Evolutionary conservation across 331 rosid species (phyloP).

Genomic region (Telfairia occidentalis): DNA sequence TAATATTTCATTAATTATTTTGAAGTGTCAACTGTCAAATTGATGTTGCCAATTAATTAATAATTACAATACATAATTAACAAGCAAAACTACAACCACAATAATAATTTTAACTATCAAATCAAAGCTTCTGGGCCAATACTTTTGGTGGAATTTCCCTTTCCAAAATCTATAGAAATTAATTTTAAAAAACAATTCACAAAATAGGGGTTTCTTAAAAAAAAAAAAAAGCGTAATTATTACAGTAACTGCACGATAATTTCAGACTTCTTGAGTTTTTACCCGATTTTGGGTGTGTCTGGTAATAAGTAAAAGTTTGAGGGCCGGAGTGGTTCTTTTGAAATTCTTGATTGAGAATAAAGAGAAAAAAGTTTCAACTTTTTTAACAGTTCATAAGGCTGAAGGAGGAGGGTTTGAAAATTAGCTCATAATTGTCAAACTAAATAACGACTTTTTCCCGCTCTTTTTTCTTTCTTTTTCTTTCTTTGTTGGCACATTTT

Average conservation of each 20-base stretch:
- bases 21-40: not conserved
- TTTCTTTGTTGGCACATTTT: not conserved
- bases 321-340: not conserved
- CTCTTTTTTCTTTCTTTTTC: not conserved
- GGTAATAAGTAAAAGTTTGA: not conserved
- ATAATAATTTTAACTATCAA: conserved; percentile 2
- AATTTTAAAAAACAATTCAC: not conserved
- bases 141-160: conserved; percentile 1
- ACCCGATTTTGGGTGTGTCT: not conserved
- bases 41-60: not conserved
- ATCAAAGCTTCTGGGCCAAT: not conserved
- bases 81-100: not conserved
- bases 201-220: not conserved
- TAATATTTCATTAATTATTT: not conserved
- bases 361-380: not conserved
- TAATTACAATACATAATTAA: not conserved
- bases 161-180: not conserved
- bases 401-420: not conserved
- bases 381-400: not conserved
- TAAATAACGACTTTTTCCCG: conserved; percentile 10
- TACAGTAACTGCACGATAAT: not conserved
- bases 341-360: not conserved
- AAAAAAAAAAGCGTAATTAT: not conserved
- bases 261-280: not conserved
- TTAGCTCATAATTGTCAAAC: not conserved